Conservation (phyloP, 2,329 filamentous ascomycete genomes). For the Aspergillus aculeatus region DNA sequence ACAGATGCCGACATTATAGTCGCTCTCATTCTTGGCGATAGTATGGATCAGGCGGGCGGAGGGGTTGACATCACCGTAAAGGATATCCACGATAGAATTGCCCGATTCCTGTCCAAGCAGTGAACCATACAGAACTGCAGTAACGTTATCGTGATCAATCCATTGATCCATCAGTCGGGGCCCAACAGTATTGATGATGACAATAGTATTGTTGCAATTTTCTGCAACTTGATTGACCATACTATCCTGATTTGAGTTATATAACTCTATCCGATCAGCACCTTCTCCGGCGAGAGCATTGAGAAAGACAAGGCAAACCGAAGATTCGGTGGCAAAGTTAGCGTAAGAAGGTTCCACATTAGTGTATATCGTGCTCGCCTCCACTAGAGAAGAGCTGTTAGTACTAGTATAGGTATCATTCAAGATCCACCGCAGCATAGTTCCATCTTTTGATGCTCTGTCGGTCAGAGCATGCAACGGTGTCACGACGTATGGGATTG, state of each 20-base stretch:
- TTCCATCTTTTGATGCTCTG: constrained; percentile 16
- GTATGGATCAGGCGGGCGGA: constrained; percentile 51
- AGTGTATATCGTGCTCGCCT: constrained; percentile 9
- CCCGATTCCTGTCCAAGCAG: constrained; percentile 64
- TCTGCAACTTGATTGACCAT: constrained; percentile 57
- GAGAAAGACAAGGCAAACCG: constrained; percentile 54
- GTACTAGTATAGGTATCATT: constrained; percentile 21
- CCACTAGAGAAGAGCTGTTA: constrained; percentile 5
- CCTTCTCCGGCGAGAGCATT: constrained; percentile 49
- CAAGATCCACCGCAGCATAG: constrained; percentile 20
- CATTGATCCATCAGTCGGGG: constrained; percentile 55
- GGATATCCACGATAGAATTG: constrained; percentile 52
- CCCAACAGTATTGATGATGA: constrained; percentile 64
- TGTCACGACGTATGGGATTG: constrained; percentile 19
- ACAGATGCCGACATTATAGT: constrained; percentile 46
- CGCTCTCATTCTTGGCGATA: constrained; percentile 54
- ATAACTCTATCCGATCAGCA: constrained; percentile 34
- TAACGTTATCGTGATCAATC: constrained; percentile 62
- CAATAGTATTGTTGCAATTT: constrained; percentile 61
- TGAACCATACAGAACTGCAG: constrained; percentile 62
- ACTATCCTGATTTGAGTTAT: constrained; percentile 48
- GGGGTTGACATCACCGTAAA: constrained; percentile 51
- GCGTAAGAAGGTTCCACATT: neutral
- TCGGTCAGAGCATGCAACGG: constrained; percentile 14
- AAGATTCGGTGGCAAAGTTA: constrained; percentile 57